phyloP scores from a whole-genome alignment of 1,284 basidiomycete species.

The Phellopilus nigrolimitatus region DNA sequence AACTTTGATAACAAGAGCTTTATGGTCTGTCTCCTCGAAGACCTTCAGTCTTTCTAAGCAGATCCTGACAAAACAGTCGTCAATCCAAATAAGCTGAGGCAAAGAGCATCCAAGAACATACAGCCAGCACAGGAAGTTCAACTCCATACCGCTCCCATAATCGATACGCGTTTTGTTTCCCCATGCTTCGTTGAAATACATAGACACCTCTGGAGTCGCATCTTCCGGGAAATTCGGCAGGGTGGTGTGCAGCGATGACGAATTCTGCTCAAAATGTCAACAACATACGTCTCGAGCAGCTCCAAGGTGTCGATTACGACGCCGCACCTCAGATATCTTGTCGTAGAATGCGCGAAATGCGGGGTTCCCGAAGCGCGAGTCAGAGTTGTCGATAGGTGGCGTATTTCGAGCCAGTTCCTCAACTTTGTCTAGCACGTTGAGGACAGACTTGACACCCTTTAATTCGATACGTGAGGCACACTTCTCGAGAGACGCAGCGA shows the following conservation, averaged over 20 bases:
- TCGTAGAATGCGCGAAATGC: conserved; percentile 94
- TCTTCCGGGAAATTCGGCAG: conserved; percentile 56
- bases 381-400: conserved; percentile 87
- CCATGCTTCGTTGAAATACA: conserved; percentile 88
- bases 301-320: conserved; percentile 6
- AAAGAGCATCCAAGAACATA: conserved; percentile 38
- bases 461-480: conserved; percentile 9
- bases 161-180: conserved; percentile 91
- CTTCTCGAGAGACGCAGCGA: conserved; percentile 17
- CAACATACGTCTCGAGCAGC: conserved; percentile 5
- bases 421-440: conserved; percentile 65
- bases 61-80: conserved; percentile 44
- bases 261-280: conserved; percentile 33
- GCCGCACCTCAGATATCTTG: conserved; percentile 61
- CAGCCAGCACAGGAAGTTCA: conserved; percentile 98
- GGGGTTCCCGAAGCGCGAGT: conserved; percentile 95
- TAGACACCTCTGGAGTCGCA: conserved; percentile 62
- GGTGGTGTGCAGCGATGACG: conserved; percentile 48
- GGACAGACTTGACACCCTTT: conserved; percentile 60
- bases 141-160: conserved; percentile 98
- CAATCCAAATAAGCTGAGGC: not conserved
- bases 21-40: conserved; percentile 62
- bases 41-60: conserved; percentile 78
- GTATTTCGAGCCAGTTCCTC: conserved; percentile 63
- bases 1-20: conserved; percentile 75